phyloP scores from a whole-genome alignment of 257 asterid genomes.

The Phtheirospermum japonicum region DNA sequence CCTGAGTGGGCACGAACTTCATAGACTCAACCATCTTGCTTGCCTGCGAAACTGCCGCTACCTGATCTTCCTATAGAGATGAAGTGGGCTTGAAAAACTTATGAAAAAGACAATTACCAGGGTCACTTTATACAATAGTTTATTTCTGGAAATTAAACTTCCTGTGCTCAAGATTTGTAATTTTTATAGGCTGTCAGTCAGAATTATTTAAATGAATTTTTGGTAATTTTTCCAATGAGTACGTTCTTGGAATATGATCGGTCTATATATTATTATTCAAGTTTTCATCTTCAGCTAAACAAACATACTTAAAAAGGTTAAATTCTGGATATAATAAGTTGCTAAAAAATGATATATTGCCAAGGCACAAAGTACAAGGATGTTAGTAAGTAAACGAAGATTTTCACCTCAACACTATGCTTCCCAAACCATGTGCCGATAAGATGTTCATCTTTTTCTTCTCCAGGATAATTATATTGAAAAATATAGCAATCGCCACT shows the following conservation, averaged over 20 bases:
- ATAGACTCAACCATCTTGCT: constrained; percentile 84
- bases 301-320: not conserved
- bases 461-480: constrained; percentile 91
- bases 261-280: too few relatives aligned
- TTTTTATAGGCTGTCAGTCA: not conserved
- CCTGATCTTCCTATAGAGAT: constrained; percentile 71
- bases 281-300: not conserved
- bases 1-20: constrained; percentile 92
- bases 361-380: not conserved
- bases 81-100: constrained; percentile 7
- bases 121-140: not conserved
- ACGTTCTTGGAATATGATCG: too few relatives aligned
- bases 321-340: not conserved
- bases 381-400: constrained; percentile 19
- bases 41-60: constrained; percentile 79
- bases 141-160: constrained; percentile 5
- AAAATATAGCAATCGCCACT: constrained; percentile 96
- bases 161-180: not conserved
- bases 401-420: constrained; percentile 76
- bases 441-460: constrained; percentile 81
- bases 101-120: not conserved
- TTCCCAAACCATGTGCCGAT: constrained; percentile 98
- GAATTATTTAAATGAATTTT: not conserved
- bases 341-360: constrained; percentile 12
- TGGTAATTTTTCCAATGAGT: not conserved